A percentile compares a stretch with the other conserved stretches of the same genome.
Conservation (phyloP, 768 basidiomycete species). For the Paxillus involutus region DNA sequence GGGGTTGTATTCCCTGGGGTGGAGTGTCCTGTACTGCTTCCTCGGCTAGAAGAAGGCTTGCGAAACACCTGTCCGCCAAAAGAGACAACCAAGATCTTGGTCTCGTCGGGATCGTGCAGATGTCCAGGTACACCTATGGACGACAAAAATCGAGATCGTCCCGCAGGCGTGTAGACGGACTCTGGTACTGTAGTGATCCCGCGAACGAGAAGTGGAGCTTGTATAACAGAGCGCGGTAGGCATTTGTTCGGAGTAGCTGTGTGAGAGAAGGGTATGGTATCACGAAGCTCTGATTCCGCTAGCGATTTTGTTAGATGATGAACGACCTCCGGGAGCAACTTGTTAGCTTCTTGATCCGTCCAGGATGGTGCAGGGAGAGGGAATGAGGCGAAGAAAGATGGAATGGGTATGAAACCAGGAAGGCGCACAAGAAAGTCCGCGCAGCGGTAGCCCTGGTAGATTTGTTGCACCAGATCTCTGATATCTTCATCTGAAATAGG, state of each 20-base stretch:
- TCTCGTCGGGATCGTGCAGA: constrained; percentile 44
- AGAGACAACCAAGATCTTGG: constrained; percentile 72
- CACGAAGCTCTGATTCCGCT: constrained; percentile 35
- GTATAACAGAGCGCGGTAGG: constrained; percentile 39
- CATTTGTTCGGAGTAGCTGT: constrained; percentile 16
- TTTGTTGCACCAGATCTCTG: constrained; percentile 61
- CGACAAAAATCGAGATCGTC: constrained; percentile 53
- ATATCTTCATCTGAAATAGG: constrained; percentile 53
- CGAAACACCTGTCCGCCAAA: constrained; percentile 80
- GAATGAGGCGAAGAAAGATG: constrained; percentile 58
- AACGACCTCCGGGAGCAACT: constrained; percentile 47
- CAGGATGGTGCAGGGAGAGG: constrained; percentile 61
- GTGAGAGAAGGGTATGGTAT: constrained; percentile 41
- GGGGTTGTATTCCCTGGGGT: constrained; percentile 25
- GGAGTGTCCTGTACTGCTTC: constrained; percentile 38
- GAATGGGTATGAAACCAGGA: constrained; percentile 76
- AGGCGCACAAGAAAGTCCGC: constrained; percentile 70
- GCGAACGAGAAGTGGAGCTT: constrained; percentile 72
- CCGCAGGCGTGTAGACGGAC: constrained; percentile 50
- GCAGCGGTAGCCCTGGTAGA: constrained; percentile 63
- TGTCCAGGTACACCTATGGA: constrained; percentile 58
- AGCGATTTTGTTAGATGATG: constrained; percentile 37
- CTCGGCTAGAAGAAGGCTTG: constrained; percentile 34
- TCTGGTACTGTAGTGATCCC: constrained; percentile 39
- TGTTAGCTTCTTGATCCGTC: constrained; percentile 51